Evolutionary conservation across 148 eudicot species (phyloP), one percentile per base, ranked within the genome.

Genomic region (Persicaria tinctoria): DNA sequence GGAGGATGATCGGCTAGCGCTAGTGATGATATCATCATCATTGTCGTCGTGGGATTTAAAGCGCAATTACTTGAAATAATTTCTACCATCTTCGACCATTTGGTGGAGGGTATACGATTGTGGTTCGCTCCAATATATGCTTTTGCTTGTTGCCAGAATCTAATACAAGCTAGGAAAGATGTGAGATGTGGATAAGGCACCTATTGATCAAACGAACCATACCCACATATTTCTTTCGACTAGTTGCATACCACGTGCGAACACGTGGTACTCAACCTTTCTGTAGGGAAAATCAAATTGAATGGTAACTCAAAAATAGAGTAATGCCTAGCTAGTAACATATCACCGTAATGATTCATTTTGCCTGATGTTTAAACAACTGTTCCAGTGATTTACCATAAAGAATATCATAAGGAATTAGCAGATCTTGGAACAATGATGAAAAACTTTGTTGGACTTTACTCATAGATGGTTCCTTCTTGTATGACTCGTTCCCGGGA

Each of bases 381-480:
- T 23, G 27, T 23, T 23, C 27, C 27, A 23, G 27, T 23, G 0
- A 23, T 23, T 23, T 23, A 23, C 27, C 27, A 23, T 23, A 23
- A 23, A 23, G 27, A 23, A 23, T 23, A 23, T 23, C 27, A 23
- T 1, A 0, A 23, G 27, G 27, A 23, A 23, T 23, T 23, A 23
- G 27, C 27, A 23, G 27, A 23, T 23, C 27, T 23, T 23, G 27
- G 27, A 23, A 23, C 27, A 23, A 23, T 23, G 27, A 23, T 23
- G 27, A 23, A 23, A 23, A 23, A 23, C 27, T 0, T 23, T 23
- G 27, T 23, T 23, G 27, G 27, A 5, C 18, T 41, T 66, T 66
- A 20, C 38, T 66, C 20, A 66, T 47, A 4, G 70, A 79, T 27
- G 75, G 56, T 77, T 72, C 77, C 79, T 81, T 84, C 85, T 59